Percentiles rank a stretch among this genome's conserved stretches.
Evolutionary conservation across 441 rosid genomes (phyloP).

Genomic region (Adansonia madagascariensis): DNA sequence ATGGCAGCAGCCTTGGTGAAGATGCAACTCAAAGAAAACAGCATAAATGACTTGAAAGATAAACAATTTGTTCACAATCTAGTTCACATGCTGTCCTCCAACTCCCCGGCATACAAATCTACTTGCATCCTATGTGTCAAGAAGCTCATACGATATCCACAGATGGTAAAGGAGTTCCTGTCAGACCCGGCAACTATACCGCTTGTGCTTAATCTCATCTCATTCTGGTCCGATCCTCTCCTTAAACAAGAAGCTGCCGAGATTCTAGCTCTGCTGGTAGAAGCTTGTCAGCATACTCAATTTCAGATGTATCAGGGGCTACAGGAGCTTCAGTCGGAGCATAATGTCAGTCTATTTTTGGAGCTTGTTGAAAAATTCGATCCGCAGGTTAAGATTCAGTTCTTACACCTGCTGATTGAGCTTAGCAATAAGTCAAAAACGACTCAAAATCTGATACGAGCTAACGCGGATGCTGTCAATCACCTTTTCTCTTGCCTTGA

Average conservation of each 20-base stretch:
- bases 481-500: slow-evolving; percentile 48
- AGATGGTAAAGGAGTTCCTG: slow-evolving; percentile 43
- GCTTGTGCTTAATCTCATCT: slow-evolving; percentile 42
- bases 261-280: slow-evolving; percentile 46
- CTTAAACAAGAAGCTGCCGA: slow-evolving; percentile 52
- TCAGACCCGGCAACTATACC: slow-evolving; percentile 45
- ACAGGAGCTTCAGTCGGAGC: slow-evolving; percentile 53
- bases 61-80: slow-evolving; percentile 43
- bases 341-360: slow-evolving; percentile 49
- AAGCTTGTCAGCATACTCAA: slow-evolving; percentile 37
- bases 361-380: slow-evolving; percentile 36
- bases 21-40: slow-evolving; percentile 46
- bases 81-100: slow-evolving; percentile 49
- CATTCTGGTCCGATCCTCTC: slow-evolving; percentile 38
- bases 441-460: slow-evolving; percentile 38
- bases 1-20: slow-evolving; percentile 52
- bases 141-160: slow-evolving; percentile 42
- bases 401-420: slow-evolving; percentile 51
- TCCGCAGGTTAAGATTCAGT: slow-evolving; percentile 40
- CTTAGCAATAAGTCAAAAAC: slow-evolving; percentile 47
- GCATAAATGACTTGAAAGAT: slow-evolving; percentile 42
- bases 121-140: slow-evolving; percentile 51
- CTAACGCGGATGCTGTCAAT: slow-evolving; percentile 34
- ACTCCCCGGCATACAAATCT: slow-evolving; percentile 44
- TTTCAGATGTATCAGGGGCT: slow-evolving; percentile 44